Evolutionary conservation across 768 basidiomycete genomes (phyloP).

Genomic region (Neoboletus magnificus): DNA sequence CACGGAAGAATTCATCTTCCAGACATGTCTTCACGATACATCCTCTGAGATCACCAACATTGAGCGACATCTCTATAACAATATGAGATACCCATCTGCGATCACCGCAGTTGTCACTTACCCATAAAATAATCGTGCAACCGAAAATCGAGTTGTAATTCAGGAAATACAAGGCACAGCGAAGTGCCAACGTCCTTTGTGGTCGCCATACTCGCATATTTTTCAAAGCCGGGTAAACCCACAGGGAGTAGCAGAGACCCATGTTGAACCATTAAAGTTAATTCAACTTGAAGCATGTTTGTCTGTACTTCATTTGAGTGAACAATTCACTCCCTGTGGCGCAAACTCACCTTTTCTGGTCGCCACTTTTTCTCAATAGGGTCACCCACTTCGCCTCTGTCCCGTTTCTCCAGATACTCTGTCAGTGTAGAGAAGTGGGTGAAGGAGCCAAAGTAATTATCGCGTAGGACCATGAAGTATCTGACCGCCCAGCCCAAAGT

Average conservation of each 20-base stretch:
- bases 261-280: conserved; percentile 51
- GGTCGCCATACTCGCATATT: conserved; percentile 13
- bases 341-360: conserved; percentile 58
- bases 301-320: conserved; percentile 45
- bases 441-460: conserved; percentile 94
- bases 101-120: conserved; percentile 29
- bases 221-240: conserved; percentile 62
- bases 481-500: conserved; percentile 85
- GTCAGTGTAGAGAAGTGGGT: conserved; percentile 87
- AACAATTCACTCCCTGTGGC: not conserved
- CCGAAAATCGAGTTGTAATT: conserved; percentile 72
- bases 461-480: conserved; percentile 82
- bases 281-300: conserved; percentile 77
- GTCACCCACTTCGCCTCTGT: conserved; percentile 66
- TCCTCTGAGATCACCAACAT: conserved; percentile 59
- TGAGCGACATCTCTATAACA: conserved; percentile 70
- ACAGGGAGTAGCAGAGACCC: conserved; percentile 63
- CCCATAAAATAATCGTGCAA: conserved; percentile 90
- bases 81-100: conserved; percentile 6
- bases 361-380: conserved; percentile 79
- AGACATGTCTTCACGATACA: conserved; percentile 46
- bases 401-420: conserved; percentile 77
- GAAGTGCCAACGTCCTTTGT: conserved; percentile 49
- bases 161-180: conserved; percentile 56
- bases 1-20: conserved; percentile 37